These are phyloP conservation scores for Dictyostelium discoideum DNA, from an alignment of 78 protist species.

Conservation along the genomic window DNA sequence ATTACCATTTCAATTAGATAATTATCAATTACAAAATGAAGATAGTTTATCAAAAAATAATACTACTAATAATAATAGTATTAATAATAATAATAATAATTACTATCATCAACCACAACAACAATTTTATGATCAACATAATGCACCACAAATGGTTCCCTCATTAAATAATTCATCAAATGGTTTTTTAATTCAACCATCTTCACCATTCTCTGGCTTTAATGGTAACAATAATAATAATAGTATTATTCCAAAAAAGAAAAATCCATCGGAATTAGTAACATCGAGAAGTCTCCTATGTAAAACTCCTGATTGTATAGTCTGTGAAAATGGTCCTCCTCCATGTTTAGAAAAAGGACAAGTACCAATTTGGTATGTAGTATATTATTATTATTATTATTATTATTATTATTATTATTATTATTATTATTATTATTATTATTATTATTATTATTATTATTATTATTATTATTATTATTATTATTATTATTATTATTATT, in stretches of 20 bases:
- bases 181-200: neutral
- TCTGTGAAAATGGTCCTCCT: constrained; percentile 64
- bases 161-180: constrained; percentile 6
- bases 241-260: neutral
- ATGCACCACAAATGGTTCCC: neutral
- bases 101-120: neutral
- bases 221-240: neutral
- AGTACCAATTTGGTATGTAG: constrained; percentile 58
- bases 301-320: constrained; percentile 63
- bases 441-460: neutral
- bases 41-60: neutral
- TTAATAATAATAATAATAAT: neutral
- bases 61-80: neutral
- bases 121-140: neutral
- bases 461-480: neutral
- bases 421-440: neutral
- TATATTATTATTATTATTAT: neutral
- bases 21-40: neutral
- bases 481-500: neutral
- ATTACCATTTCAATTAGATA: neutral
- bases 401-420: neutral
- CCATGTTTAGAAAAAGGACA: constrained; percentile 51
- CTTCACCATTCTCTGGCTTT: neutral
- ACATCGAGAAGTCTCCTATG: constrained; percentile 11
- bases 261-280: neutral